Evolutionary conservation across 2,329 filamentous ascomycete genomes (phyloP).

Genomic region (Pyrenophora tritici-repentis): DNA sequence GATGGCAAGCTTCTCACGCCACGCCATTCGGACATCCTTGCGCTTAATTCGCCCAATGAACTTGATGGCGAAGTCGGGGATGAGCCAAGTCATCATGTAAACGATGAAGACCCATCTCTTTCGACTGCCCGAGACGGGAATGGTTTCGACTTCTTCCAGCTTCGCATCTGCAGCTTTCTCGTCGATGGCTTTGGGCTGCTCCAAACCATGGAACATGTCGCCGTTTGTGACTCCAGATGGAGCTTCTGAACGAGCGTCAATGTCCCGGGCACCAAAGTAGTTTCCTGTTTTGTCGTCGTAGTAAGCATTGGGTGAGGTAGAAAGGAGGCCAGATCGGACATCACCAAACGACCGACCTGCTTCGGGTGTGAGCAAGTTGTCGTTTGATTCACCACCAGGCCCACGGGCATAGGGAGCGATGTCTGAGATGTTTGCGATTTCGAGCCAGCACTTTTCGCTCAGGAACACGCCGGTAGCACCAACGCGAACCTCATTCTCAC

Average conservation of each 20-base stretch:
- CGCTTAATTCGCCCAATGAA: constrained; percentile 82
- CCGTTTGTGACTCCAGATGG: constrained; percentile 87
- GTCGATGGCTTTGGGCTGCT: constrained; percentile 91
- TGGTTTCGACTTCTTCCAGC: constrained; percentile 87
- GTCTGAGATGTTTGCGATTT: constrained; percentile 75
- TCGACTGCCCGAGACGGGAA: constrained; percentile 74
- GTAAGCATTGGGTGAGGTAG: constrained; percentile 64
- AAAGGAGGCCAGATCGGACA: constrained; percentile 61
- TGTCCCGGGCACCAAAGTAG: constrained; percentile 80
- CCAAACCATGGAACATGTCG: constrained; percentile 97
- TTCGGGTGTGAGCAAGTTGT: constrained; percentile 63
- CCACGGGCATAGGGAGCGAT: constrained; percentile 54
- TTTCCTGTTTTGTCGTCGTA: constrained; percentile 76
- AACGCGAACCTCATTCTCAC: constrained; percentile 84
- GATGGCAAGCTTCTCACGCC: constrained; percentile 97
- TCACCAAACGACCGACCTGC: constrained; percentile 60
- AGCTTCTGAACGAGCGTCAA: constrained; percentile 87
- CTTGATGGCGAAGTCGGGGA: constrained; percentile 83
- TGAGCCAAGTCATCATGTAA: constrained; percentile 80
- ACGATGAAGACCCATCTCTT: constrained; percentile 90
- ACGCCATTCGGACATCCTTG: constrained; percentile 89
- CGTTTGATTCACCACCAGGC: constrained; percentile 39
- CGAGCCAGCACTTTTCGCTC: constrained; percentile 94
- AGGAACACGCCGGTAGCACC: constrained; percentile 94
- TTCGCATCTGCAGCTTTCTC: constrained; percentile 93